Conservation (phyloP, 345 rosid genomes). For the Mallotus nudiflorus region DNA sequence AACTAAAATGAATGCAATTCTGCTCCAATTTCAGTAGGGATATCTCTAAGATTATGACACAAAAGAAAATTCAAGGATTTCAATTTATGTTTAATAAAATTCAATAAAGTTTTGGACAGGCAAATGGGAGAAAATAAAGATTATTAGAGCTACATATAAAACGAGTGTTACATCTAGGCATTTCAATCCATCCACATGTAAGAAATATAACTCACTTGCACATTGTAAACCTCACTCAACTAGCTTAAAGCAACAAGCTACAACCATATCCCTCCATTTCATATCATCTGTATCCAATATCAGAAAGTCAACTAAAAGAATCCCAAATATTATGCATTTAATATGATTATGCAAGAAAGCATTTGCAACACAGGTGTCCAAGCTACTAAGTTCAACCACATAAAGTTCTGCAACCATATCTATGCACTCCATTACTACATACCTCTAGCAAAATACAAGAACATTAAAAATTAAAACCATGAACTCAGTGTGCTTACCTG, state of each 20-base stretch:
- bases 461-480: neutral
- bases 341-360: neutral
- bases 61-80: neutral
- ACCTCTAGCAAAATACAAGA: neutral
- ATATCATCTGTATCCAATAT: neutral
- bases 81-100: neutral
- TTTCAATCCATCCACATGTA: neutral
- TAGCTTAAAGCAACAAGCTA: neutral
- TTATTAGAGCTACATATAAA: neutral
- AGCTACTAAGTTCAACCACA: constrained; percentile 2
- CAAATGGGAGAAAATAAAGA: neutral
- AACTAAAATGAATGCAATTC: neutral
- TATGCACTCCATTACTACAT: neutral
- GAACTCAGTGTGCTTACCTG: constrained; percentile 42
- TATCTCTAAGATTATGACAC: neutral
- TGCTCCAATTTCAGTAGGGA: neutral
- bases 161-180: too few relatives aligned
- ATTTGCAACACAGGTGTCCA: neutral
- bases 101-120: neutral
- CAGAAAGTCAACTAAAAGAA: neutral
- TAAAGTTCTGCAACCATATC: neutral
- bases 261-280: neutral
- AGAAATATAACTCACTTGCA: neutral
- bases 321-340: neutral
- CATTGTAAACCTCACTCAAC: neutral